Evolutionary conservation across 2,329 filamentous ascomycete genomes (phyloP), one percentile per base, ranked within the genome.

Genomic region (Aspergillus quadricinctus): DNA sequence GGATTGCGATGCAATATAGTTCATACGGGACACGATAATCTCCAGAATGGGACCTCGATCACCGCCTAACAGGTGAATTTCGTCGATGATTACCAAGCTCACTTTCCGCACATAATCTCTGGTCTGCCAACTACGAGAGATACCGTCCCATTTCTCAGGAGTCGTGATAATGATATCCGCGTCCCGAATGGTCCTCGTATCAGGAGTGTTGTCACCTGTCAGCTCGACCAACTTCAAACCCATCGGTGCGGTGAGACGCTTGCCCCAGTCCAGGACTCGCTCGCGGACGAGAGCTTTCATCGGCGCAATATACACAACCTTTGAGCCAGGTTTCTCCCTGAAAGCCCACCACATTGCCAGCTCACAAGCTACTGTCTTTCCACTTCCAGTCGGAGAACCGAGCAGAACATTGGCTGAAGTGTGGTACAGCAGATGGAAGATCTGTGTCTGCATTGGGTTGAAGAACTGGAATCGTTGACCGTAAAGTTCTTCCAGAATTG

Each of bases 321-420:
- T 99, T 3, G 92, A 96, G 3, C 92, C 92, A 1, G 94, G 94
- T 51, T 88, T 88, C 70, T 97, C 92, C 14, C 92, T 86, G 76
- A 99, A 97, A 2, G 94, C 93, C 92, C 92, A 97, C 95, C 95
- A 99, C 93, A 99, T 97, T 27, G 95, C 92, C 59, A 99, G 77
- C 71, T 99, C 94, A 50, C 90, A 92, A 19, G 95, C 94, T 43
- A 99, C 89, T 0, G 95, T 99, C 79, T 99, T 99, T 57, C 94
- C 94, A 80, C 92, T 96, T 56, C 94, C 94, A 0, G 95, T 99
- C 0, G 94, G 95, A 2, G 94, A 97, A 7, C 95, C 94, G 8
- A 99, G 83, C 3, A 99, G 82, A 4, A 99, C 92, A 69, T 99
- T 99, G 48, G 90, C 88, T 7, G 89, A 76, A 0, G 94, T 97